These are phyloP conservation scores for Penicillium paneum DNA, from an alignment of 2,329 filamentous ascomycete genomes.

Conservation along the genomic window DNA sequence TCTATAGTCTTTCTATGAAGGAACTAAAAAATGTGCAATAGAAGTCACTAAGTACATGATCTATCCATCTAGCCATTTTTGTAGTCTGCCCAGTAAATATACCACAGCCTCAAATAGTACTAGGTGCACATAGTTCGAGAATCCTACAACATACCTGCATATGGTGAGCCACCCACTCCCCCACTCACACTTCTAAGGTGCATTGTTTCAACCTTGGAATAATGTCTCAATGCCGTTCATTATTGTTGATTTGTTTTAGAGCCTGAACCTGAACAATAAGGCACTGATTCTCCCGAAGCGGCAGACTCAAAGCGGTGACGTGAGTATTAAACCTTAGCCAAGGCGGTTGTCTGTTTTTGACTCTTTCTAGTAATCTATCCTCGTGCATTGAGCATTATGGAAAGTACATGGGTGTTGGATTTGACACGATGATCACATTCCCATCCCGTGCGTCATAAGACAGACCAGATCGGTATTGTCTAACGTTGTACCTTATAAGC, in stretches of 20 bases:
- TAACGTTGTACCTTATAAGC: not conserved
- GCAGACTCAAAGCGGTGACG: not conserved
- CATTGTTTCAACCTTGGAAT: no score
- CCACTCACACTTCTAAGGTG: no score
- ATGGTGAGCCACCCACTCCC: no score
- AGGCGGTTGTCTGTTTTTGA: not conserved
- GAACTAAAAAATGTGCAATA: conserved; percentile 16
- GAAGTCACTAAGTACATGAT: conserved; percentile 13
- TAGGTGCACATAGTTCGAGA: no score
- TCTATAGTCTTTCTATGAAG: conserved; percentile 13
- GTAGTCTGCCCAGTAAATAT: not conserved
- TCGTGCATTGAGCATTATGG: no score
- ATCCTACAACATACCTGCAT: no score
- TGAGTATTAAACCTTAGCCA: not conserved
- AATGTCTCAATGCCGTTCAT: no score
- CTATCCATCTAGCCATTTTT: not conserved
- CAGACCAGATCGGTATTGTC: not conserved
- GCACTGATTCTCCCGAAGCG: not conserved
- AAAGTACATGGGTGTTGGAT: not conserved
- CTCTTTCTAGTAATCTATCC: not conserved
- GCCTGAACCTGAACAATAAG: not conserved
- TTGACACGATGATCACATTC: conserved; percentile 2
- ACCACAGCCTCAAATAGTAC: no score
- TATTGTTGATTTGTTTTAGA: no score
- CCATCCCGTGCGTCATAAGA: not conserved